Conservation (phyloP, 176 grass and related monocot genomes). For the Aegilops tauschii region DNA sequence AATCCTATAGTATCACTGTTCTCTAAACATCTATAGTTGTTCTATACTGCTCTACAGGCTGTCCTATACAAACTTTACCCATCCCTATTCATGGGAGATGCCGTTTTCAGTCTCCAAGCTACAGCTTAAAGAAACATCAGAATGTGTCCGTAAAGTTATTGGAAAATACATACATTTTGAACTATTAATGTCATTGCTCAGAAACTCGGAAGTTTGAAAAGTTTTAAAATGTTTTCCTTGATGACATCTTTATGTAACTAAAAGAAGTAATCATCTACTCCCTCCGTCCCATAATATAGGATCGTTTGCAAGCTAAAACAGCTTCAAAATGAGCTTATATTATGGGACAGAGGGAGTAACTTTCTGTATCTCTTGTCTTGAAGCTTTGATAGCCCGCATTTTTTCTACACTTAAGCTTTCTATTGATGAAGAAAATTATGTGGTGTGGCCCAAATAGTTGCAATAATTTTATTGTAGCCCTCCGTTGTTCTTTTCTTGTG, state of each 20-base stretch:
- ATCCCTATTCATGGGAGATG: not conserved
- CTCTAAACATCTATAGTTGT: not conserved
- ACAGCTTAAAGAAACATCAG: not conserved
- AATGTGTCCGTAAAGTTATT: not conserved
- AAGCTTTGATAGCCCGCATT: not conserved
- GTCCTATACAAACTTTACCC: not conserved
- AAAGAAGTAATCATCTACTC: not conserved
- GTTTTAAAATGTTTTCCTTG: not conserved
- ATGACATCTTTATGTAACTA: not conserved
- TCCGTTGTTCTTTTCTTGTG: conserved; percentile 30
- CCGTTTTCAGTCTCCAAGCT: conserved; percentile 2
- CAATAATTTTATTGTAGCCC: not conserved
- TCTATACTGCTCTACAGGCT: not conserved
- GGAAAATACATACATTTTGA: not conserved
- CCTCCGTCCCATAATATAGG: too few relatives aligned
- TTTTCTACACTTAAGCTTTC: not conserved
- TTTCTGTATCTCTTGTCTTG: not conserved
- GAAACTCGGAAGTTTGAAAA: not conserved
- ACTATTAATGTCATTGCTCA: not conserved
- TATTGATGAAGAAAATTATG: not conserved
- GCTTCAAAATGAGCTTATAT: too few relatives aligned
- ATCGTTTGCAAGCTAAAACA: too few relatives aligned
- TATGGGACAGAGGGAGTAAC: not conserved
- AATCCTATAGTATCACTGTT: not conserved
- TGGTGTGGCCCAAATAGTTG: not conserved